Evolutionary conservation across 2,329 filamentous ascomycete genomes (phyloP), one percentile per base, ranked within the genome.

Genomic region (Aspergillus cejpii): DNA sequence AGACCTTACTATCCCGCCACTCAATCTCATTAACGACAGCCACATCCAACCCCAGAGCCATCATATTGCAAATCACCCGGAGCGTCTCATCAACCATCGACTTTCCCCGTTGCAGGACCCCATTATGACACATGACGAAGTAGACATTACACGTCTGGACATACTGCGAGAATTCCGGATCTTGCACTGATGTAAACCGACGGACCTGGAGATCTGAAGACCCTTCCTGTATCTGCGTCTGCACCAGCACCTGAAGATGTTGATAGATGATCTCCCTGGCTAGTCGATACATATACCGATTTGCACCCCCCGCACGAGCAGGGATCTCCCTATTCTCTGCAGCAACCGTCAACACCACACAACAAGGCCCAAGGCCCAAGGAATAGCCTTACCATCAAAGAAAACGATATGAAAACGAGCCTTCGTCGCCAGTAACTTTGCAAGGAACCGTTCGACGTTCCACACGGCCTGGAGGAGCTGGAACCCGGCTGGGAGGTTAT

Each of bases 91-190:
- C 41, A 37, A 34, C 12, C 1, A 15, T 10, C n/a, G 6, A 17
- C 5, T 37, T 26, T 5, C 15, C 3, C 12, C n/a, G 11, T 14
- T 34, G 31, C 29, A 57, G 45, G 41, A 61, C 53, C 28, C 80
- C 82, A 59, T 85, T 80, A 52, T 84, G 80, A 41, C 75, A 77
- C 68, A 88, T 75, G 42, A 86, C 66, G 55, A 87, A 86, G 55
- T 84, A 80, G 4, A 81, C 67, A 0, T 77, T 74, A 24, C 74
- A 71, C 1, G 60, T 55, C 2, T 67, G 51, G 1, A 84, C 65
- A 55, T 85, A 84, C 1, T 71, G 54, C 3, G 60, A 49, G 54
- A 85, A 87, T 0, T 66, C 66, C 0, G 61, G 40, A 37, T 74
- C 73, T 10, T 17, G 2, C 10, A 28, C n/a, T 5, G 33, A 24